These are phyloP conservation scores for Cladosporium cucumerinum DNA, from an alignment of 2,329 filamentous ascomycete species.

Conservation along the genomic window DNA sequence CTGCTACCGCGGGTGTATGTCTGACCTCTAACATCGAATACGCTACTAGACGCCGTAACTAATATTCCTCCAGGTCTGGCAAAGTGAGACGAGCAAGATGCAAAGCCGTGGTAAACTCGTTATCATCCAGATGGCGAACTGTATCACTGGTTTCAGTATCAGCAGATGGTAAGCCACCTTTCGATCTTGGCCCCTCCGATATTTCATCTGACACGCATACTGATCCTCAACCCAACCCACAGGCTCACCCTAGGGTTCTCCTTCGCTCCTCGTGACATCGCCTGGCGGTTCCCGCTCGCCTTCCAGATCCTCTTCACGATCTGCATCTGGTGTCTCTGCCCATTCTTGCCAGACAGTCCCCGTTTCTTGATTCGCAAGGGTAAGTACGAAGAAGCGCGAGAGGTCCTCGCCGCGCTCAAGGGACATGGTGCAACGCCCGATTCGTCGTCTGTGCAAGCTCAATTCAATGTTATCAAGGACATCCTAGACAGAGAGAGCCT, in stretches of 20 bases:
- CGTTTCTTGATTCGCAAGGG: slow-evolving; percentile 52
- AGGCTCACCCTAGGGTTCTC: slow-evolving; percentile 43
- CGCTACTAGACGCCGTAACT: not conserved
- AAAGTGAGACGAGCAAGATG: slow-evolving; percentile 49
- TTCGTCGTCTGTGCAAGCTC: slow-evolving; percentile 40
- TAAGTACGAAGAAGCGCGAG: slow-evolving; percentile 48
- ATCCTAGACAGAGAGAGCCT: slow-evolving; percentile 46
- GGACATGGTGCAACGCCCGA: slow-evolving; percentile 45
- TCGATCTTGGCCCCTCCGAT: not conserved
- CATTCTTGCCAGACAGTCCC: slow-evolving; percentile 39
- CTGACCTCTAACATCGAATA: not conserved
- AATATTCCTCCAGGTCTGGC: slow-evolving; percentile 37
- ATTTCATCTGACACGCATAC: not conserved
- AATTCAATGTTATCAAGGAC: slow-evolving; percentile 51
- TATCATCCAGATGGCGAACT: slow-evolving; percentile 51
- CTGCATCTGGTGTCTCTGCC: slow-evolving; percentile 36
- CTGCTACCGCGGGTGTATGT: slow-evolving; percentile 43
- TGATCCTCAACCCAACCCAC: slow-evolving; percentile 15
- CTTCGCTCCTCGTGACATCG: slow-evolving; percentile 41
- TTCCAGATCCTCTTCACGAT: slow-evolving; percentile 56
- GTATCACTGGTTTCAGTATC: slow-evolving; percentile 50
- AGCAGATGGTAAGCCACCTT: slow-evolving; percentile 40
- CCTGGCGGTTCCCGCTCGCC: slow-evolving; percentile 53
- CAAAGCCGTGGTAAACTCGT: slow-evolving; percentile 49
- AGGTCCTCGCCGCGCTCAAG: slow-evolving; percentile 45